Evolutionary conservation across 805 yeast genomes (phyloP), one percentile per base, ranked within the genome.

Genomic region (Yarrowia sp.): DNA sequence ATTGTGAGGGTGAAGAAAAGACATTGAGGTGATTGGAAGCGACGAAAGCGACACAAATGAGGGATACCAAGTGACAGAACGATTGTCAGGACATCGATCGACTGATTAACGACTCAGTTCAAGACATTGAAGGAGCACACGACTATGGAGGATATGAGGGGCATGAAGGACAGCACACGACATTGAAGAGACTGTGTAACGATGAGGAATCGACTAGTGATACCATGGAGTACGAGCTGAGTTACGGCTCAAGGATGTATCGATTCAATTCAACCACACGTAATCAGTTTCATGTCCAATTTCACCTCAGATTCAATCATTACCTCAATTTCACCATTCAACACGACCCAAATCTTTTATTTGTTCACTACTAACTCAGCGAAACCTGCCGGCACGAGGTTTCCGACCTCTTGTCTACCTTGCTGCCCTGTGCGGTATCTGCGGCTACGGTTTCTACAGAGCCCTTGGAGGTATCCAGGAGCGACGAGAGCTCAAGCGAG

Each of bases 361-460:
- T 19, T 19, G 19, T 19, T 26, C 32, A 26, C 32, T 14, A 63
- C 56, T 63, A 59, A 26, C 52, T 16, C 67, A 77, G 80, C 86
- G 97, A 77, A 89, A 91, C 78, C 80, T 91, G 61, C 97, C 97
- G 32, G 81, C 94, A 2, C 83, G 97, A 73, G 97, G 97, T 2
- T 91, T 91, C 81, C 82, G 94, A 69, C 95, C 96, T 15, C 80
- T 86, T 52, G 82, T 90, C 53, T 91, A 89, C 81, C 83, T 91
- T 70, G 86, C 85, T 76, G 85, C 88, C 45, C 77, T 90, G 70
- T 81, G 86, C 49, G 90, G 86, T 10, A 75, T 88, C 76, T 84
- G 90, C 77, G 82, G 86, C 3, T 89, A 87, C 75, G 96, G 97
- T 11, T 89, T 89, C 81, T 89, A 88, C 79, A 81, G 83, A 73